Evolutionary conservation across 2,329 filamentous ascomycete genomes (phyloP).

Genomic region (Epichloe glyceriae): DNA sequence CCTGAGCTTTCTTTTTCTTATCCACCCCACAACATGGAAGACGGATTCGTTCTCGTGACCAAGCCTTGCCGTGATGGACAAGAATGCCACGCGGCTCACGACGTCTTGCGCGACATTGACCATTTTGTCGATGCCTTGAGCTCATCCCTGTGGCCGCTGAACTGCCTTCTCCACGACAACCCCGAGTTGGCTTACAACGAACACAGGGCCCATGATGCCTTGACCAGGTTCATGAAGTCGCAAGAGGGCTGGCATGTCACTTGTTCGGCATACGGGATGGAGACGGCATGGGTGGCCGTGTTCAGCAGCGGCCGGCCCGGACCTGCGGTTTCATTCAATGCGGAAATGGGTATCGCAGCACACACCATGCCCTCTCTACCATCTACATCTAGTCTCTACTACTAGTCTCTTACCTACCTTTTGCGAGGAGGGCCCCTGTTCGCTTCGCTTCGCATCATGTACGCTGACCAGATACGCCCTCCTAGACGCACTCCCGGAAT

Average conservation of each 20-base stretch:
- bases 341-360: slow-evolving; percentile 20
- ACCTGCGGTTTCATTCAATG: slow-evolving; percentile 28
- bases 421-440: not conserved
- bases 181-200: slow-evolving; percentile 30
- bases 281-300: slow-evolving; percentile 30
- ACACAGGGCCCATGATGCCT: slow-evolving; percentile 25
- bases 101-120: slow-evolving; percentile 28
- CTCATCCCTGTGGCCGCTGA: slow-evolving; percentile 21
- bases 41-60: not conserved
- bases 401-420: no score
- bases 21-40: not conserved
- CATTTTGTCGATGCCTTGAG: slow-evolving; percentile 7
- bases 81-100: not conserved
- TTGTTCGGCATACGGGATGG: slow-evolving; percentile 26
- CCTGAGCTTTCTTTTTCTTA: no score
- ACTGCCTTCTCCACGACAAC: slow-evolving; percentile 29
- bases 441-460: not conserved
- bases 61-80: not conserved
- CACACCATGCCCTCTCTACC: not conserved
- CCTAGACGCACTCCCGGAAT: slow-evolving; percentile 25
- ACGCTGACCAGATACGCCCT: not conserved
- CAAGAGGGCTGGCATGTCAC: slow-evolving; percentile 26
- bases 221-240: slow-evolving; percentile 23
- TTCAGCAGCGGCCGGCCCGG: slow-evolving; percentile 23
- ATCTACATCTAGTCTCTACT: not conserved